Evolutionary conservation across 2,329 filamentous ascomycete species (phyloP).

Genomic region (Fusarium sp.): DNA sequence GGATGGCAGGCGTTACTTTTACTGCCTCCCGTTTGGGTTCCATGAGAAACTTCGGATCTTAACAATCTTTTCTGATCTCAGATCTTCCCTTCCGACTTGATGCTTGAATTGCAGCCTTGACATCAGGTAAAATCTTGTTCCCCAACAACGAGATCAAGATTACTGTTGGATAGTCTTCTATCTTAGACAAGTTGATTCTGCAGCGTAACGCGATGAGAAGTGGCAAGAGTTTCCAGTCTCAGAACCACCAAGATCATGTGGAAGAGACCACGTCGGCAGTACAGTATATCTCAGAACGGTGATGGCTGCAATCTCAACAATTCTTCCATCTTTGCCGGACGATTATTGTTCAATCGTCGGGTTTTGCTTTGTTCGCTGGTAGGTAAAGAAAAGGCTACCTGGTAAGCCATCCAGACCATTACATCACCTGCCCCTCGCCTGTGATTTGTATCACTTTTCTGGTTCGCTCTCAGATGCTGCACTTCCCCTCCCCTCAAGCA

Average conservation of each 20-base stretch:
- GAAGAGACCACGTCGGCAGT: neutral
- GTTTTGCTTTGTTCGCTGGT: slow-evolving; percentile 29
- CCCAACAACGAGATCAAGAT: neutral
- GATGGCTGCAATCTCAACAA: neutral
- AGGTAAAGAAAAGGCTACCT: neutral
- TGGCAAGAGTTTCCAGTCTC: neutral
- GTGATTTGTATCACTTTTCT: slow-evolving; percentile 11
- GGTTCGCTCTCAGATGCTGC: slow-evolving; percentile 8
- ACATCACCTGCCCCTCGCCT: slow-evolving; percentile 31
- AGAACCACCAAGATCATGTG: slow-evolving; percentile 3
- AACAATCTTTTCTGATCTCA: slow-evolving; percentile 19
- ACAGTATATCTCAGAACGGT: neutral
- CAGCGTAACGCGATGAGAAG: neutral
- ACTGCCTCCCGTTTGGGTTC: neutral
- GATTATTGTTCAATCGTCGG: neutral
- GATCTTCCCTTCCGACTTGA: slow-evolving; percentile 16
- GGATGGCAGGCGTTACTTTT: neutral
- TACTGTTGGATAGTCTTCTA: slow-evolving; percentile 4
- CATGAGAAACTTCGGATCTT: slow-evolving; percentile 16
- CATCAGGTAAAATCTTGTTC: neutral
- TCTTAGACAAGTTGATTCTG: neutral
- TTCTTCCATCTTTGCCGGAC: neutral
- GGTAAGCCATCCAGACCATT: slow-evolving; percentile 8
- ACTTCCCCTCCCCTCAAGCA: slow-evolving; percentile 1
- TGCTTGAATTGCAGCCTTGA: slow-evolving; percentile 10